Conservation (phyloP, 495 filamentous ascomycete species). For the Hypoxylon crocopeplum region DNA sequence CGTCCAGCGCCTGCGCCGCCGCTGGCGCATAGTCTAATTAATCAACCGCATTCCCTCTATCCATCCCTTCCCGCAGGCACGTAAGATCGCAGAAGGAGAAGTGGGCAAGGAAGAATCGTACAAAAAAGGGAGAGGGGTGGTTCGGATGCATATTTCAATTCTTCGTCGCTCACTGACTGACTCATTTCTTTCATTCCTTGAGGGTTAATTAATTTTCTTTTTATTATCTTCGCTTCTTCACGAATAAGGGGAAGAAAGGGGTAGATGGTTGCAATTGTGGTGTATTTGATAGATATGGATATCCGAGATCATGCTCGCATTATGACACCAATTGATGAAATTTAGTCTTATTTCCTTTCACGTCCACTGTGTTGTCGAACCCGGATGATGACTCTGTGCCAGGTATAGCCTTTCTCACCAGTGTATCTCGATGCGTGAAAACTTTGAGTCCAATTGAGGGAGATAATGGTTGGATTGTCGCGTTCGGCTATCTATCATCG, state of each 20-base stretch:
- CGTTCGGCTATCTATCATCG: background rate
- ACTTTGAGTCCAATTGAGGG: too few species aligned
- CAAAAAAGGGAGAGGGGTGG: conserved; percentile 12
- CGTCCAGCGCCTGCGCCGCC: conserved; percentile 14
- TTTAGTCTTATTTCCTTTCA: too few species aligned
- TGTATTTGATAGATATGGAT: conserved; percentile 7
- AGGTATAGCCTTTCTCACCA: too few species aligned
- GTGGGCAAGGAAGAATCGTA: conserved; percentile 4
- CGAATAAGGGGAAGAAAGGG: background rate
- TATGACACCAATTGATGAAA: conserved; percentile 3
- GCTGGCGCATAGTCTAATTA: conserved; percentile 22
- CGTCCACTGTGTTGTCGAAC: too few species aligned
- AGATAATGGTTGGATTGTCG: background rate
- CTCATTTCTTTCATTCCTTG: too few species aligned
- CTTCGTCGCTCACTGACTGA: conserved; percentile 28
- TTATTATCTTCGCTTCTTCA: background rate
- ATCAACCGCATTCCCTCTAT: background rate
- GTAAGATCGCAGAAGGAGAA: background rate
- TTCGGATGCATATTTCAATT: conserved; percentile 26
- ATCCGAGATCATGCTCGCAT: conserved; percentile 11
- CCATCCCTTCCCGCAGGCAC: background rate
- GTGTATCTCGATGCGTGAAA: too few species aligned
- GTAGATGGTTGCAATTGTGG: background rate
- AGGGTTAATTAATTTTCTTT: too few species aligned
- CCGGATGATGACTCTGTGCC: too few species aligned